Evolutionary conservation across 768 basidiomycete genomes (phyloP).

Genomic region (Lactarius indigo): DNA sequence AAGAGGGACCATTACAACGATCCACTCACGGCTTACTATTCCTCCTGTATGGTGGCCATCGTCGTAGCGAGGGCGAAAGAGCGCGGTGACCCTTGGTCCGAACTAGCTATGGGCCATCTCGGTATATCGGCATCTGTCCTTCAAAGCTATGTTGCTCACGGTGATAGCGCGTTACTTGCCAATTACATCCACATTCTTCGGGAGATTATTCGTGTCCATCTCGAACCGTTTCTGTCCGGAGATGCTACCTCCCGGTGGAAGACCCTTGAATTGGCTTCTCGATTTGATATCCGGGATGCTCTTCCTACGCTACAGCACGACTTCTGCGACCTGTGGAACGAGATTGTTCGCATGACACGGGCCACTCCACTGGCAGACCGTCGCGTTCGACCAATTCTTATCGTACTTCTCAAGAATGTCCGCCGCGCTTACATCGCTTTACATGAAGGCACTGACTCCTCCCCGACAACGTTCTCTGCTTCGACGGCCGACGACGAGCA

Average conservation of each 20-base stretch:
- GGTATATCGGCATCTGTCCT: neutral
- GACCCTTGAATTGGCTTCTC: neutral
- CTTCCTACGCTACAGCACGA: slow-evolving; percentile 5
- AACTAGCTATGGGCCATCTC: neutral
- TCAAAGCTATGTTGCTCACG: neutral
- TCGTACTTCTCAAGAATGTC: neutral
- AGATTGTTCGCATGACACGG: neutral
- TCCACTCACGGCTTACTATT: neutral
- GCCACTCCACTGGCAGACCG: too few species aligned
- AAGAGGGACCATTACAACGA: neutral
- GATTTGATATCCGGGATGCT: neutral
- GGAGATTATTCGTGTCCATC: neutral
- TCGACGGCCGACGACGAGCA: neutral
- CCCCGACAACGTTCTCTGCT: neutral
- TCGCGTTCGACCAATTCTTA: neutral
- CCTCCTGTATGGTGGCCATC: neutral
- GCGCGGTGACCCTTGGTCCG: neutral
- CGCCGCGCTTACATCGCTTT: neutral
- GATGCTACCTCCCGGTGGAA: neutral
- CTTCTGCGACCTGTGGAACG: slow-evolving; percentile 12
- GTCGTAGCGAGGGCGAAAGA: neutral
- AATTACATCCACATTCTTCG: neutral
- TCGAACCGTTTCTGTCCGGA: neutral
- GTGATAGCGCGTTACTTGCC: neutral
- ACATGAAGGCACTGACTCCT: neutral